A percentile compares a stretch with the other conserved stretches of the same genome.
Conservation (phyloP, 768 basidiomycete species). For the Harrya chromipes region DNA sequence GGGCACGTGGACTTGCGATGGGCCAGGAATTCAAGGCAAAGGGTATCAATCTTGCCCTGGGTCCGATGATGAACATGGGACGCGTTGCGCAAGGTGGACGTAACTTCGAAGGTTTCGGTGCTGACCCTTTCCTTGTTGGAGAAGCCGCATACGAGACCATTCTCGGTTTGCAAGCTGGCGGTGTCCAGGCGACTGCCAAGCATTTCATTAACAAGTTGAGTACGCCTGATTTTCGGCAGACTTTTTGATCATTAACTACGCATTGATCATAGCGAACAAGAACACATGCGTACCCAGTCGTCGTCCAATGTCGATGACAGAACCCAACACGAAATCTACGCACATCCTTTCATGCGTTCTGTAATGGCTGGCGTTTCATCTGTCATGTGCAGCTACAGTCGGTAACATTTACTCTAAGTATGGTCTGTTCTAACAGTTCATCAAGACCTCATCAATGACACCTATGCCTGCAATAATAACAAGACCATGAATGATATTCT, state of each 20-base stretch:
- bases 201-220: conserved; percentile 73
- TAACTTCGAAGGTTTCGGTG: conserved; percentile 96
- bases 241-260: neutral
- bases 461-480: conserved; percentile 63
- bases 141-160: conserved; percentile 77
- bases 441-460: conserved; percentile 53
- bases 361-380: conserved; percentile 64
- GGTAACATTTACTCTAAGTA: neutral
- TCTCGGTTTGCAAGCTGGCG: conserved; percentile 74
- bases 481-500: conserved; percentile 57
- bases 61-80: conserved; percentile 87
- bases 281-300: conserved; percentile 30
- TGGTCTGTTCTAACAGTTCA: neutral
- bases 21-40: conserved; percentile 81
- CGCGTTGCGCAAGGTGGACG: conserved; percentile 75
- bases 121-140: conserved; percentile 83
- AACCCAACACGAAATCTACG: conserved; percentile 55
- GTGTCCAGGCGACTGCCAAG: conserved; percentile 86
- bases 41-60: conserved; percentile 78
- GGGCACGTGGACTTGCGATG: conserved; percentile 72
- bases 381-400: conserved; percentile 65
- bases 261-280: conserved; percentile 32
- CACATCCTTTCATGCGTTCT: conserved; percentile 53
- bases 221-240: neutral
- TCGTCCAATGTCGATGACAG: conserved; percentile 41